Evolutionary conservation across 139 green algal species (phyloP).

Genomic region (Coelastrella sp.): DNA sequence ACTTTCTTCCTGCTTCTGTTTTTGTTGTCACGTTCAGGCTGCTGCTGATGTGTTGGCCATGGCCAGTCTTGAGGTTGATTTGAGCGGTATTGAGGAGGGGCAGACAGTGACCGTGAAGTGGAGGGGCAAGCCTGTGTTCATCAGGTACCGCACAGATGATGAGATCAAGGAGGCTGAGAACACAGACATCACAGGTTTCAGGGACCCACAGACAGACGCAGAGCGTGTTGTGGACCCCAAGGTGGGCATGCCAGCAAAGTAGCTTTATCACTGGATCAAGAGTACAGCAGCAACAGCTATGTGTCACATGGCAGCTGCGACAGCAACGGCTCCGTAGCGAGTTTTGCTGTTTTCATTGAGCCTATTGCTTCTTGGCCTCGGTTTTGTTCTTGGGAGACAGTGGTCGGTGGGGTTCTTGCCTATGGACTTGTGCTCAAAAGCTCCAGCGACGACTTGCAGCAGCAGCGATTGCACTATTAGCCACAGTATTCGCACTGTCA

Average conservation of each 20-base stretch:
- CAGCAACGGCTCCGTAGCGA: too few species aligned
- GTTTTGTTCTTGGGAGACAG: too few species aligned
- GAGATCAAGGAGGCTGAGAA: slow-evolving; percentile 88
- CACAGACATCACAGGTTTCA: slow-evolving; percentile 84
- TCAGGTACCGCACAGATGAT: slow-evolving; percentile 87
- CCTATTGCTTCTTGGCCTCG: too few species aligned
- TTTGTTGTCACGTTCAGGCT: slow-evolving; percentile 65
- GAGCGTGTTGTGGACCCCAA: slow-evolving; percentile 87
- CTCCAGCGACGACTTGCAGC: too few species aligned
- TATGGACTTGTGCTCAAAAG: too few species aligned
- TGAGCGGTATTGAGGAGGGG: slow-evolving; percentile 88
- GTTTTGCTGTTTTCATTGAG: too few species aligned
- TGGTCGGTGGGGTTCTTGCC: too few species aligned
- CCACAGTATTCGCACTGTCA: too few species aligned
- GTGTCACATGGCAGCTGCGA: too few species aligned
- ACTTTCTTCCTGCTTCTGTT: neutral
- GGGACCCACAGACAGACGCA: slow-evolving; percentile 92
- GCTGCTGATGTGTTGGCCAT: slow-evolving; percentile 95
- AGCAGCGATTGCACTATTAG: too few species aligned
- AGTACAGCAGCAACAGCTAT: too few species aligned
- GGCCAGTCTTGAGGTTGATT: slow-evolving; percentile 96
- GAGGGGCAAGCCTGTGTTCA: slow-evolving; percentile 99
- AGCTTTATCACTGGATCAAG: too few species aligned
- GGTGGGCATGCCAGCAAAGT: slow-evolving; percentile 58
- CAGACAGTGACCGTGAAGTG: slow-evolving; percentile 98